These are phyloP conservation scores for Sorghum bicolor DNA, from an alignment of 176 grass and related monocot genomes.

Conservation along the genomic window Sorghum_bicolor_NCBIv3 NC_012870.2:4207001-4207500, in stretches of 20 bases:
- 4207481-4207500: slow-evolving; percentile 11
- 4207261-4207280: neutral
- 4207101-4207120: slow-evolving; percentile 55
- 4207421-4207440: slow-evolving; percentile 93
- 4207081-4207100: slow-evolving; percentile 66
- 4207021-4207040: slow-evolving; percentile 82
- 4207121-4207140: slow-evolving; percentile 83
- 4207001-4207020: slow-evolving; percentile 49
- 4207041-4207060: slow-evolving; percentile 74
- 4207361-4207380: slow-evolving; percentile 66
- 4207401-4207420: slow-evolving; percentile 89
- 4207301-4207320: neutral
- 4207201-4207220: slow-evolving; percentile 10
- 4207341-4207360: slow-evolving; percentile 96
- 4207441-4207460: slow-evolving; percentile 89
- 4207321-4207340: slow-evolving; percentile 46
- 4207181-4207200: slow-evolving; percentile 30
- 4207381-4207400: slow-evolving; percentile 61
- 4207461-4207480: slow-evolving; percentile 26
- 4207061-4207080: slow-evolving; percentile 82
- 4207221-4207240: neutral
- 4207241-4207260: slow-evolving; percentile 19
- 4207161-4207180: slow-evolving; percentile 26
- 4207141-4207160: slow-evolving; percentile 96
- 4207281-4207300: neutral